These are phyloP conservation scores for Echinochloa phyllopogon DNA, from an alignment of 176 grass and related monocot genomes.

Conservation along the genomic window DNA sequence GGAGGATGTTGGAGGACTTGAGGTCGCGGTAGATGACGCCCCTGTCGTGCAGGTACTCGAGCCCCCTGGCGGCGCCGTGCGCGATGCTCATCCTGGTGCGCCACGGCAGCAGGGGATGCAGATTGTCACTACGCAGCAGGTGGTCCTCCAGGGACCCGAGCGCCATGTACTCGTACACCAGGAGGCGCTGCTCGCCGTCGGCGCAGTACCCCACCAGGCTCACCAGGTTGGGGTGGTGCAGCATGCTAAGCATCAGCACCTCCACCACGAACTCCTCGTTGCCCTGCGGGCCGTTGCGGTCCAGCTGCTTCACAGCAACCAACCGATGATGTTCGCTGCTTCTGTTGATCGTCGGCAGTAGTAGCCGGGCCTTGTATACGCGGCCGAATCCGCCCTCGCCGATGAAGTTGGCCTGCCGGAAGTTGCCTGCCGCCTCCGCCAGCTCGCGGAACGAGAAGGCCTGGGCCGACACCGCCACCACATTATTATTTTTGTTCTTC, in stretches of 20 bases:
- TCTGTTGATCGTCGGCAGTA: too few species aligned
- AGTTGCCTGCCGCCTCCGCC: constrained; percentile 29
- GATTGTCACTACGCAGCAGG: neutral
- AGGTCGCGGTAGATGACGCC: constrained; percentile 66
- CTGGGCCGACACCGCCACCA: constrained; percentile 9
- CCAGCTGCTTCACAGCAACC: constrained; percentile 53
- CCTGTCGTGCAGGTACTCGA: constrained; percentile 56
- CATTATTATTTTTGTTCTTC: too few species aligned
- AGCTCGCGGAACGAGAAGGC: constrained; percentile 46
- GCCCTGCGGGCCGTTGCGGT: constrained; percentile 45
- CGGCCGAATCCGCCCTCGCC: constrained; percentile 58
- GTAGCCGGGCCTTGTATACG: constrained; percentile 40
- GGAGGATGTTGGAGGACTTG: constrained; percentile 68
- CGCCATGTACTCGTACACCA: constrained; percentile 53
- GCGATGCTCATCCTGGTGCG: constrained; percentile 54
- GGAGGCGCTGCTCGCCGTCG: constrained; percentile 50
- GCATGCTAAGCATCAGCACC: constrained; percentile 55
- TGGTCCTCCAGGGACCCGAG: constrained; percentile 56
- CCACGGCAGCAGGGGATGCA: constrained; percentile 24
- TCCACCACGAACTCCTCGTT: constrained; percentile 59
- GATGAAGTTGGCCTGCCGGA: constrained; percentile 22
- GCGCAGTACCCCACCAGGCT: constrained; percentile 54
- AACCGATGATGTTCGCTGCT: neutral
- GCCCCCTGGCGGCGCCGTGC: constrained; percentile 42
- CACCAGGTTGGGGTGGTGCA: constrained; percentile 54